Base-by-base conservation (phyloP, 352 stramenopile genomes). In the Globisporangium okanoganense region DNA sequence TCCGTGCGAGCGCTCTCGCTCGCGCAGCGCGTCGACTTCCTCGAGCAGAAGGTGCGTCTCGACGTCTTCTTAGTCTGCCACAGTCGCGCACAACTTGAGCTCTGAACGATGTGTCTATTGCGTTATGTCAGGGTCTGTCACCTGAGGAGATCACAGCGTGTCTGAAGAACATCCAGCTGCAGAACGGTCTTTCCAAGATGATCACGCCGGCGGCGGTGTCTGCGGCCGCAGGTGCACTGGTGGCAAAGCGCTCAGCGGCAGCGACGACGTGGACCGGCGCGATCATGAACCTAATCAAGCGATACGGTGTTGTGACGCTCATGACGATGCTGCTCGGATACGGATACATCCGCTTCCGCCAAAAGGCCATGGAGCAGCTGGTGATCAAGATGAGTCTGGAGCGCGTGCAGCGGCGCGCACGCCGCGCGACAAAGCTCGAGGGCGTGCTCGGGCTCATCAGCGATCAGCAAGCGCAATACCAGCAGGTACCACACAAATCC, bases 11-110 rank as follows among this genome's bases (percentile, higher is more conserved):
- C 74, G 24, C 67, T 89, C 44, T 88, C 82, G 3, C 73, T 91
- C 7, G 79, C 82, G 22, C 74, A 91, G 61, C 79, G 79, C 43
- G 82, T 91, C 16, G 82, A 88, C 45, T 91, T 91, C 45, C 61
- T 91, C 10, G 82, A 91, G 71, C 73, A 82, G 45, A 91, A 91
- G 62, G 72, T 76, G 22, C n/a, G 41, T 18, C 10, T 38, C 18
- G 2, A 7, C 38, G 14, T 14, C 9, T 40, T 14, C 22, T 33
- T 10, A 12, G 22, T 31, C 24, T 7, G 9, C 13, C 14, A 41
- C 35, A 41, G 35, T 41, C 13, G 38, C 18, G 38, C 20, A 14
- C 2, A 41, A 44, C 5, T 5, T 44, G 38, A 44, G 5, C 13
- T 1, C 38, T 44, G 38, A 44, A 33, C 38, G 38, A 27, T 47